A percentile compares a stretch with the other conserved stretches of the same genome.
phyloP scores from a whole-genome alignment of 495 filamentous ascomycete species.

The Tuber borchii region DNA sequence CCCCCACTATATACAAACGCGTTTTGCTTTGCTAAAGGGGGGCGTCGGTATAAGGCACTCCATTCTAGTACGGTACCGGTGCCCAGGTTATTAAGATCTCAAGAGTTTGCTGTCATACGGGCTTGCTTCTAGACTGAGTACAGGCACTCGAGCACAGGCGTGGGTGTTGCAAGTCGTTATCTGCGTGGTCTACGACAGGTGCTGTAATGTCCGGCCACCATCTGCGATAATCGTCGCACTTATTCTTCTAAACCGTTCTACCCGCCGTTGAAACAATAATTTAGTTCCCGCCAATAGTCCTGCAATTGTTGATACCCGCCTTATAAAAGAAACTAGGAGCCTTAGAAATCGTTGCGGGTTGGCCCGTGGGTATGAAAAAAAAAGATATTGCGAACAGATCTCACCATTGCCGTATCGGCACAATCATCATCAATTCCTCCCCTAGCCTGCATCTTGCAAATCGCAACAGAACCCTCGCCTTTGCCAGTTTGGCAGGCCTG shows the following conservation, averaged over 20 bases:
- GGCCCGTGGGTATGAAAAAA: neutral
- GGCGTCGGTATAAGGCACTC: neutral
- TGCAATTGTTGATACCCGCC: neutral
- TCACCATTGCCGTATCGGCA: neutral
- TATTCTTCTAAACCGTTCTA: neutral
- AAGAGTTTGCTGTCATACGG: neutral
- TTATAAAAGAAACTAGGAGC: neutral
- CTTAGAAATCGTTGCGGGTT: neutral
- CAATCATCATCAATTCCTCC: neutral
- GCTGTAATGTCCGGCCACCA: neutral
- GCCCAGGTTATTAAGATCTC: neutral
- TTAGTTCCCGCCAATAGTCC: neutral
- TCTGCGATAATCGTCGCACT: neutral
- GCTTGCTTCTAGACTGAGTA: neutral
- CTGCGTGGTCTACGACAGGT: neutral
- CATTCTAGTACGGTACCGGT: neutral
- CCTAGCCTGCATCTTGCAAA: neutral
- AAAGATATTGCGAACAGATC: neutral
- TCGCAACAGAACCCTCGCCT: neutral
- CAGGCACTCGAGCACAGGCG: neutral
- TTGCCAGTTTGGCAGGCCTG: neutral
- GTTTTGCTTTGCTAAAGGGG: neutral
- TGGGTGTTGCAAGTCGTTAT: neutral
- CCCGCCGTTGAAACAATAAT: neutral
- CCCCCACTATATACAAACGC: neutral